Percentiles rank a stretch among this genome's conserved stretches.
Evolutionary conservation across 2,329 filamentous ascomycete genomes (phyloP).

Genomic region (Pyrenophora graminea): DNA sequence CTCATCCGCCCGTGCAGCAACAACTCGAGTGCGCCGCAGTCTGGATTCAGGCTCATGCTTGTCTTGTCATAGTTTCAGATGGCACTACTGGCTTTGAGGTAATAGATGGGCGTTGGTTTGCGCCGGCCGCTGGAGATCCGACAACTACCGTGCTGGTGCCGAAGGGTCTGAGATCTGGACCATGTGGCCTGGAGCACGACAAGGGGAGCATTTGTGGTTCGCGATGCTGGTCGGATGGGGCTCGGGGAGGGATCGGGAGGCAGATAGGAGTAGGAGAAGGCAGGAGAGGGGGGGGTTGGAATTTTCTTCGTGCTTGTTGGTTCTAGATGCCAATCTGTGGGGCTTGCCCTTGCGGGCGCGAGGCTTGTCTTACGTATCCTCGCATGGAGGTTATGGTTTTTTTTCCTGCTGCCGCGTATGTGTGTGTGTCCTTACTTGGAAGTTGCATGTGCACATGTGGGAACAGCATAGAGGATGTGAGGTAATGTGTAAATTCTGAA

Average conservation of each 20-base stretch:
- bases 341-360: neutral
- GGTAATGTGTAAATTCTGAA: neutral
- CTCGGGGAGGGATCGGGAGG: neutral
- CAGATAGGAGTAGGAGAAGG: no score
- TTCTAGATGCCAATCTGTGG: constrained; percentile 11
- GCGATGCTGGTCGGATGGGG: neutral
- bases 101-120: constrained; percentile 3
- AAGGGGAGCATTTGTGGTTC: neutral
- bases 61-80: no score
- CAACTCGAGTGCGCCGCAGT: neutral
- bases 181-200: neutral
- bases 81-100: constrained; percentile 1
- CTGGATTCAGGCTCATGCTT: neutral
- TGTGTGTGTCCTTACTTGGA: no score
- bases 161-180: neutral
- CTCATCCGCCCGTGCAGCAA: neutral
- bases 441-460: neutral
- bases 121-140: neutral
- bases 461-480: neutral
- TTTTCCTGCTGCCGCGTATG: no score
- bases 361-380: constrained; percentile 7
- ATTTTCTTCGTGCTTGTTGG: neutral
- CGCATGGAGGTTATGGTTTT: neutral
- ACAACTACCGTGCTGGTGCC: constrained; percentile 2
- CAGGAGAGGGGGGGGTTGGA: no score